Conservation (phyloP, 2,329 filamentous ascomycete species). For the Diaporthe caulivora region DNA sequence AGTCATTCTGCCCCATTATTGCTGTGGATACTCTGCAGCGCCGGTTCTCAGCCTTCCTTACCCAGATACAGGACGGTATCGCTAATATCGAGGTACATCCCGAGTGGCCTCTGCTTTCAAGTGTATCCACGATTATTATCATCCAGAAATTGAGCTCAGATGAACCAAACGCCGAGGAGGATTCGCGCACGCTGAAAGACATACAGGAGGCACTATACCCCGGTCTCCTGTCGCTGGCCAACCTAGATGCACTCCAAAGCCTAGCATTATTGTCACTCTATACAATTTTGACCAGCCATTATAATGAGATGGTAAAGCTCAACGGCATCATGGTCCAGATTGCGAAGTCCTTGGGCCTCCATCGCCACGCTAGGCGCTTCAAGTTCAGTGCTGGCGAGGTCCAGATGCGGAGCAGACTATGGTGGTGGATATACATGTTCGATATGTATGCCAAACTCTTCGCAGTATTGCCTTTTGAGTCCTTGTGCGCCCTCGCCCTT, state of each 20-base stretch:
- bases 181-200: background rate
- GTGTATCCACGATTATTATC: background rate
- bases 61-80: background rate
- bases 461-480: background rate
- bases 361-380: slow-evolving; percentile 28
- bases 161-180: background rate
- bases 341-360: slow-evolving; percentile 27
- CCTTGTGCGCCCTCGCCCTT: background rate
- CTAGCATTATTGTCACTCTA: slow-evolving; percentile 16
- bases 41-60: background rate
- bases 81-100: background rate
- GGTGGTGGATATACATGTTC: slow-evolving; percentile 34
- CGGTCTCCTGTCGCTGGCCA: background rate
- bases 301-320: slow-evolving; percentile 22
- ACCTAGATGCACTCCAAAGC: slow-evolving; percentile 17
- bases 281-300: slow-evolving; percentile 8
- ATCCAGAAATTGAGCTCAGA: background rate
- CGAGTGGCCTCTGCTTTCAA: slow-evolving; percentile 9
- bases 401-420: slow-evolving; percentile 14
- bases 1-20: slow-evolving; percentile 7
- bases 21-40: background rate
- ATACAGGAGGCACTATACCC: background rate
- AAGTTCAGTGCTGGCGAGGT: slow-evolving; percentile 21
- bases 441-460: background rate
- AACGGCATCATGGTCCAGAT: slow-evolving; percentile 21